Conservation (phyloP, 768 basidiomycete genomes). For the Lentinula lateritia region DNA sequence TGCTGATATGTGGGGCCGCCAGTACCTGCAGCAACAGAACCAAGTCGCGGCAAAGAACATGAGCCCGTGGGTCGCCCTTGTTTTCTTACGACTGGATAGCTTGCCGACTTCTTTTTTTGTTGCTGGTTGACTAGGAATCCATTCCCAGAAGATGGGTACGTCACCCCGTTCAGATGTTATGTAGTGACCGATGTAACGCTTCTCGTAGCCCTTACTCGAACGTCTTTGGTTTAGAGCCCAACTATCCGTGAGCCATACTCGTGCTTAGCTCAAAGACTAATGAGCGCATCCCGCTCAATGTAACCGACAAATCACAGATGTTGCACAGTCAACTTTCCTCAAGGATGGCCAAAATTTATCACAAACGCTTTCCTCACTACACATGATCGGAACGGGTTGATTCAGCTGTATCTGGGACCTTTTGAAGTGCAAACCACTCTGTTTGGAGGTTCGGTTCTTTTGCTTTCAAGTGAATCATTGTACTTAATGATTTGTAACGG, state of each 20-base stretch:
- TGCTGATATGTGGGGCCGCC: conserved; percentile 56
- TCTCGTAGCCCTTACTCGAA: conserved; percentile 36
- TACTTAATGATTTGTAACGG: background rate
- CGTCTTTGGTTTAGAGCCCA: conserved; percentile 45
- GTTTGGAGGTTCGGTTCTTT: conserved; percentile 22
- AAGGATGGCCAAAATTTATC: conserved; percentile 52
- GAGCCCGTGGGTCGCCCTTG: conserved; percentile 29
- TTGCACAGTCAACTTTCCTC: conserved; percentile 49
- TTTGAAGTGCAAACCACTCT: conserved; percentile 36
- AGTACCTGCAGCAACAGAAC: conserved; percentile 58
- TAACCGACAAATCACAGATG: conserved; percentile 22
- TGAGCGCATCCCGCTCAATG: too few relatives aligned
- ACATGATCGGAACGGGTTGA: conserved; percentile 34
- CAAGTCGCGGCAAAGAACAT: conserved; percentile 53
- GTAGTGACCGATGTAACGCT: too few relatives aligned
- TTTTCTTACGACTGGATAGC: background rate
- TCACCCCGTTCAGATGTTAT: background rate
- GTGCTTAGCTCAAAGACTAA: too few relatives aligned
- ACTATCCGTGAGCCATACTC: conserved; percentile 34
- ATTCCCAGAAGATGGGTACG: conserved; percentile 46
- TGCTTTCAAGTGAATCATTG: background rate
- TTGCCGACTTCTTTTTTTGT: background rate
- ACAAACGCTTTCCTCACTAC: conserved; percentile 45
- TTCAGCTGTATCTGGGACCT: conserved; percentile 45
- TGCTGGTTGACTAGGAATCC: conserved; percentile 33